Base-by-base conservation (phyloP, 768 basidiomycete species). In the Boletus barrowsii region DNA sequence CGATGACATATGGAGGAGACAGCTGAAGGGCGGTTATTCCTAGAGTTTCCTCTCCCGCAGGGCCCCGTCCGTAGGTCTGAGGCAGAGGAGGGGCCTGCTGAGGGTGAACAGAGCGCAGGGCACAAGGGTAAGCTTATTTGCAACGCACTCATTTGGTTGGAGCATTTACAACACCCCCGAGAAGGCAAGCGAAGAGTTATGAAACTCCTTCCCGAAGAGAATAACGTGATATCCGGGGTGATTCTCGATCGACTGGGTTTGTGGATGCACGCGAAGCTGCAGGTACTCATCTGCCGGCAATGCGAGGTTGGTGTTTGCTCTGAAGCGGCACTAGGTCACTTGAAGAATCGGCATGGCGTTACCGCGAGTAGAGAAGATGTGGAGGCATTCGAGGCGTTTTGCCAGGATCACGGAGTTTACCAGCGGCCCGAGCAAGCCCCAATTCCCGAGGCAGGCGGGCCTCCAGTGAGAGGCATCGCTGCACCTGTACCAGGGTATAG, bases 211-310 rank as follows among this genome's bases (percentile, higher is more conserved):
- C 42, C 42, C 8, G 33, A 43, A 18, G 50, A 35, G n/a, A 51
- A 51, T 10, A 4, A 18, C 1, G 3, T 51, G 33, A 6, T 3
- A 10, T 9, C 6, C 1, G 33, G 14, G 26, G 35, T 14, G 18
- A 4, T 51, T 5, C 49, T 56, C 6, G 42, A 51, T 7, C 15
- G 22, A 20, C 45, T 56, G 0, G 55, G 55, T 35, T 36, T 56
- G 6, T 56, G 24, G 29, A 0, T 56, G 24, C 39, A 51, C 14
- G 0, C 14, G 17, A 35, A 47, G 40, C 35, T 56, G 1, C 4
- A 22, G 7, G 55, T 56, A 11, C 40, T 56, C 17, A 51, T 56
- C 15, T 56, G 55, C 45, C 9, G 13, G 33, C 39, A 10, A 42
- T 56, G 55, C 4, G 14, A 56, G 26, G 8, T 22, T 0, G 43